Base-by-base conservation (phyloP, 2,329 filamentous ascomycete genomes). In the Westerdykella ornata region DNA sequence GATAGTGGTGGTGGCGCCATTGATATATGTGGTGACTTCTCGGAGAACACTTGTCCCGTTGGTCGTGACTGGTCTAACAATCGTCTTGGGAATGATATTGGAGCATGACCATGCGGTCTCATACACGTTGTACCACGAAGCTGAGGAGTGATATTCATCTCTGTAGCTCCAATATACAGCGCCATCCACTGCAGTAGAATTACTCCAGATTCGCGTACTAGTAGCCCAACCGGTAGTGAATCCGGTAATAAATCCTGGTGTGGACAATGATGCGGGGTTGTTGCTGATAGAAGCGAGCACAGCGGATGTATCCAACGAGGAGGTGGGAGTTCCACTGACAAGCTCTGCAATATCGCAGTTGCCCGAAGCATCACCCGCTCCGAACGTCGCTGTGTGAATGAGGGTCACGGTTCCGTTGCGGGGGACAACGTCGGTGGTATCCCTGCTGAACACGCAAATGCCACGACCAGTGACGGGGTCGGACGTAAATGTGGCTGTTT, bases 91-190 rank as follows among this genome's bases (percentile, higher is more conserved):
- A 31, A 54, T 38, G 4, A 45, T 46, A 19, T 44, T 37, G 8
- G 54, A 56, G 33, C 58, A 60, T 8, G 52, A 45, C 54, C 57
- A 61, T 1, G 52, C 49, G 1, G 54, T 56, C 13, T 39, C 43
- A 29, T 57, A 61, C 1, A 55, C 50, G 7, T 44, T 56, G 34
- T 38, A 53, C 58, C 57, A 63, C 12, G 43, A 52, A 16, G 50
- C 56, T 1, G 56, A 60, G 3, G 60, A 61, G 5, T 50, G 54
- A 22, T 51, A 56, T 0, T 53, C 26, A 5, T 49, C 41, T 35
- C 46, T 53, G 53, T 55, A 60, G 35, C 46, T 54, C 40, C 44
- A 60, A 37, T 51, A 46, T 12, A 53, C 45, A 33, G 37, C 51
- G n/a, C 56, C 57, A 17, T 37, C 32, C 6, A 51, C 41, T 14